Conservation (phyloP, 345 rosid genomes). For the Lenwebbia sp. region DNA sequence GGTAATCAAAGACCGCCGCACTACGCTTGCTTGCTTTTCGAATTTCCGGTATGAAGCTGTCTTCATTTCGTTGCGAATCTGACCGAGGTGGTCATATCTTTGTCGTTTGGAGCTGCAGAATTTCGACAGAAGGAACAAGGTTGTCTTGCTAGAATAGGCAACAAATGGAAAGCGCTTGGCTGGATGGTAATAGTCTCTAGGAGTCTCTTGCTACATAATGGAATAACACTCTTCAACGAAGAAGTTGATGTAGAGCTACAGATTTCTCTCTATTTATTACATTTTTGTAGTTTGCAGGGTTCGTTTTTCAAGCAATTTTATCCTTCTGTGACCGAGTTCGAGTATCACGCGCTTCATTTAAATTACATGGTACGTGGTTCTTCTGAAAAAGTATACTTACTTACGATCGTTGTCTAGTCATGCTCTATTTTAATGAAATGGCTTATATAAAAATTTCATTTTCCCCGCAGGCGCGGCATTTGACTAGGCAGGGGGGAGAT, state of each 20-base stretch:
- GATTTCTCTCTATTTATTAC: not conserved
- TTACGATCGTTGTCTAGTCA: not conserved
- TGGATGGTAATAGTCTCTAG: not conserved
- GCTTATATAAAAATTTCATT: not conserved
- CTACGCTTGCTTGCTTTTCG: not conserved
- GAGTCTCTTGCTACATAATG: not conserved
- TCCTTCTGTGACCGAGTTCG: constrained; percentile 63
- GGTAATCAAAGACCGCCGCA: not conserved
- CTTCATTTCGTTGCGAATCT: not conserved
- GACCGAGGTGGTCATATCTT: not conserved
- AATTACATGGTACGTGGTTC: constrained; percentile 58
- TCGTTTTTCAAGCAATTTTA: constrained; percentile 81
- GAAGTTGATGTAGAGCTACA: not conserved
- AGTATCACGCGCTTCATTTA: constrained; percentile 56
- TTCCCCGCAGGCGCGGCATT: constrained; percentile 52
- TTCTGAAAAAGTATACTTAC: not conserved
- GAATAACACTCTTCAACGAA: not conserved
- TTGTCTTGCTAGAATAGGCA: not conserved
- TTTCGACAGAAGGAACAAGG: fast-evolving
- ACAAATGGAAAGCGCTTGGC: not conserved
- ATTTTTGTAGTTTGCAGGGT: constrained; percentile 26
- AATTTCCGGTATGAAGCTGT: not conserved
- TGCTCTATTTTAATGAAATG: not conserved
- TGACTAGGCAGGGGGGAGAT: constrained; percentile 43
- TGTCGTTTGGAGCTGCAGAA: not conserved